phyloP scores from a whole-genome alignment of 2,329 filamentous ascomycete species.

The Aplosporella prunicola region DNA sequence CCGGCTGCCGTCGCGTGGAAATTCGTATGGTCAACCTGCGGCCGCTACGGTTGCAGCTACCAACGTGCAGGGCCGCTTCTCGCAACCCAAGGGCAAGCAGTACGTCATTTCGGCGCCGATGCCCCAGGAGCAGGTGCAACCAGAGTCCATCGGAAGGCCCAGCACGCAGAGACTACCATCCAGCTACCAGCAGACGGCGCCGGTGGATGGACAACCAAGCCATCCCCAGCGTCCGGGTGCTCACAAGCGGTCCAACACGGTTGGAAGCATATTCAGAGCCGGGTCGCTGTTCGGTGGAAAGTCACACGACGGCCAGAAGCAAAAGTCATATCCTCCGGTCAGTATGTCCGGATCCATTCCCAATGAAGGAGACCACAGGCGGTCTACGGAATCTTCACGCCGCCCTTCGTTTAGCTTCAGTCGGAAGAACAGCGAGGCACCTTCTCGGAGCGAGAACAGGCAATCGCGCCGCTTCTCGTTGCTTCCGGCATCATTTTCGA shows the following conservation, averaged over 20 bases:
- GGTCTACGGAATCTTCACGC: conserved; percentile 40
- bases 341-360: conserved; percentile 73
- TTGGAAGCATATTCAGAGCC: conserved; percentile 60
- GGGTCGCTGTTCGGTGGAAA: conserved; percentile 67
- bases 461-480: conserved; percentile 41
- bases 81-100: conserved; percentile 60
- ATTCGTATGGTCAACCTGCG: conserved; percentile 77
- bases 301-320: conserved; percentile 46
- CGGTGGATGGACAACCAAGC: conserved; percentile 45
- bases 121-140: conserved; percentile 40
- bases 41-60: conserved; percentile 81
- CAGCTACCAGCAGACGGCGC: conserved; percentile 43
- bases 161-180: conserved; percentile 45
- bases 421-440: conserved; percentile 36
- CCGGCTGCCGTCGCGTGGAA: conserved; percentile 61
- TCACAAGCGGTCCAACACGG: conserved; percentile 56
- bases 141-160: conserved; percentile 49
- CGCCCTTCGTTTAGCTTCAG: conserved; percentile 42
- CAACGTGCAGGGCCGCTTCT: conserved; percentile 81
- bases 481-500: conserved; percentile 40
- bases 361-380: conserved; percentile 42
- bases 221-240: conserved; percentile 48
- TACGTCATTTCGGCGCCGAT: conserved; percentile 64
- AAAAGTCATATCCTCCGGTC: conserved; percentile 73
- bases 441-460: conserved; percentile 19